A percentile compares a stretch with the other conserved stretches of the same genome.
phyloP scores from a whole-genome alignment of 2,329 filamentous ascomycete genomes.

The Sclerotinia glacialis region DNA sequence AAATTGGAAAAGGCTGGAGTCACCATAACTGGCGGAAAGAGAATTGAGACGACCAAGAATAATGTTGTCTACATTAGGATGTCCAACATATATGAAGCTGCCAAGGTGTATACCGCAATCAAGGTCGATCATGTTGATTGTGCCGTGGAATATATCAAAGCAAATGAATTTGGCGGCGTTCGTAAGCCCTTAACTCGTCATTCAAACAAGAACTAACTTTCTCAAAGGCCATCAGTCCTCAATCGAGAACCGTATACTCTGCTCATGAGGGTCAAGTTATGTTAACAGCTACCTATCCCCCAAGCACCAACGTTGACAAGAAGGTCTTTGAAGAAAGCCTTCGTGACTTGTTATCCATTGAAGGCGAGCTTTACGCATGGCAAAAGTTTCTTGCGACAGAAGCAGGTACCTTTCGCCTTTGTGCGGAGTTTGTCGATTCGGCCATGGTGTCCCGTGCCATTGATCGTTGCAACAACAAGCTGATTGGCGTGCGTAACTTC shows the following conservation, averaged over 20 bases:
- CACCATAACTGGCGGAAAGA: constrained; percentile 22
- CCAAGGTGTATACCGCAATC: constrained; percentile 29
- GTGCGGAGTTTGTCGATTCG: constrained; percentile 54
- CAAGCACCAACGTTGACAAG: constrained; percentile 27
- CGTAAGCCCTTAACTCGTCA: not conserved
- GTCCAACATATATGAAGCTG: constrained; percentile 33
- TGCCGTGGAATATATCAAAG: constrained; percentile 33
- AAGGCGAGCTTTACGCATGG: constrained; percentile 55
- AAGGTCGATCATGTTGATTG: constrained; percentile 29
- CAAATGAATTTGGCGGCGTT: constrained; percentile 28
- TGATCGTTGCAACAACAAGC: constrained; percentile 43
- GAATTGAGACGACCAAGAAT: constrained; percentile 24
- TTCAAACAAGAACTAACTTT: constrained; percentile 27
- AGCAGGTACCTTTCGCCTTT: constrained; percentile 47
- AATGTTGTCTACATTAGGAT: constrained; percentile 29
- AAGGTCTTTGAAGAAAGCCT: constrained; percentile 43
- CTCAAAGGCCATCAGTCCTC: constrained; percentile 34
- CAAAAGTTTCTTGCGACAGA: constrained; percentile 43
- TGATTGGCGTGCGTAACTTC: constrained; percentile 24
- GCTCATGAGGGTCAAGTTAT: constrained; percentile 56
- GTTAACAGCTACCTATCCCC: constrained; percentile 46
- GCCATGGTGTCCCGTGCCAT: constrained; percentile 45
- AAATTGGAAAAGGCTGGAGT: constrained; percentile 25
- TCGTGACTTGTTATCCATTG: constrained; percentile 44
- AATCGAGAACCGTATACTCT: constrained; percentile 34